Conservation (phyloP, 2,329 filamentous ascomycete genomes). For the Microcyclospora pomicola region DNA sequence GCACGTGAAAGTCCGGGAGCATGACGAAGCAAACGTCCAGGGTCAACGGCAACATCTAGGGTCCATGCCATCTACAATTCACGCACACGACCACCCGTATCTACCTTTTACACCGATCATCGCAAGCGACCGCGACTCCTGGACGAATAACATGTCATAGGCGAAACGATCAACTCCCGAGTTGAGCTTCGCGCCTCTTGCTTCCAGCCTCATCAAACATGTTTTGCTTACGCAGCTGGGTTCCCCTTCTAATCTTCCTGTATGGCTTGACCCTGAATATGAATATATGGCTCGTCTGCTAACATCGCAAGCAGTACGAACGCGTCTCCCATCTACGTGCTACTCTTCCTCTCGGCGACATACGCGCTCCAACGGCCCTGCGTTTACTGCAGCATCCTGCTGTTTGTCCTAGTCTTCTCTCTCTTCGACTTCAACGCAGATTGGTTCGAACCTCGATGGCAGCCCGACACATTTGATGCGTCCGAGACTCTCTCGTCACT, state of each 20-base stretch:
- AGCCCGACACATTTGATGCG: constrained; percentile 12
- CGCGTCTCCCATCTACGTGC: constrained; percentile 35
- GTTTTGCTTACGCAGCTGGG: constrained; percentile 53
- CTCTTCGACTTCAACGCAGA: constrained; percentile 87
- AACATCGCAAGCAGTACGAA: constrained; percentile 24
- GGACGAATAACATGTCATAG: too few relatives aligned
- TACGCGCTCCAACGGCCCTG: constrained; percentile 95
- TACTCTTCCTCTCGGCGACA: constrained; percentile 60
- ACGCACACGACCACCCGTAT: too few relatives aligned
- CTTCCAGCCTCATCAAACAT: constrained; percentile 25
- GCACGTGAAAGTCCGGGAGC: too few relatives aligned
- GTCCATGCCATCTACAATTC: too few relatives aligned
- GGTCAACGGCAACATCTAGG: too few relatives aligned
- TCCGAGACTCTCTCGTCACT: constrained; percentile 24
- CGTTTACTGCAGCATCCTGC: constrained; percentile 92
- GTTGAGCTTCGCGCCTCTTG: too few relatives aligned
- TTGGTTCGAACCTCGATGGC: constrained; percentile 73
- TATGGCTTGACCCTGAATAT: constrained; percentile 22
- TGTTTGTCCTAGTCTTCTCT: constrained; percentile 86
- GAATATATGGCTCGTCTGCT: background rate
- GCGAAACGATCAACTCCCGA: too few relatives aligned
- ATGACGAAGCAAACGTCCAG: too few relatives aligned
- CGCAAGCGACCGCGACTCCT: too few relatives aligned
- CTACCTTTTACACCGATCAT: too few relatives aligned
- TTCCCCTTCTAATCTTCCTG: constrained; percentile 38